These are phyloP conservation scores for Passalora sequoiae DNA, from an alignment of 2,329 filamentous ascomycete genomes.

Conservation along the genomic window DNA sequence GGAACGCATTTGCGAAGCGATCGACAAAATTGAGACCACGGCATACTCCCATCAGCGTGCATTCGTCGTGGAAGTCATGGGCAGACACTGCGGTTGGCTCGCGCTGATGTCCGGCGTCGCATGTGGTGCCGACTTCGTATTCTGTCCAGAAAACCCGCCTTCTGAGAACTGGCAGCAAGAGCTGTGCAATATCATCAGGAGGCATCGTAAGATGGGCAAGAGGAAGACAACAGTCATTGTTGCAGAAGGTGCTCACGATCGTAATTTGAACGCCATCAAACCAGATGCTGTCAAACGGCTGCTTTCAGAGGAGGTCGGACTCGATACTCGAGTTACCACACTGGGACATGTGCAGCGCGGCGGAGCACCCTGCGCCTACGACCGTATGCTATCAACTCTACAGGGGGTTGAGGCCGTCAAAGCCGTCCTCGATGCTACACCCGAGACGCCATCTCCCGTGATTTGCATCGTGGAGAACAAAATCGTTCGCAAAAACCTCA, in stretches of 20 bases:
- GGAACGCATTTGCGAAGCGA: slow-evolving; percentile 86
- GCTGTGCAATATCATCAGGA: slow-evolving; percentile 70
- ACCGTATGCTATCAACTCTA: slow-evolving; percentile 85
- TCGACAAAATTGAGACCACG: slow-evolving; percentile 95
- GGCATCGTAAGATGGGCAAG: slow-evolving; percentile 87
- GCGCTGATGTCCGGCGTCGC: slow-evolving; percentile 94
- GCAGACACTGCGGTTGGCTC: slow-evolving; percentile 94
- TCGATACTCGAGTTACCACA: slow-evolving; percentile 92
- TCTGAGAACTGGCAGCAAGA: slow-evolving; percentile 81
- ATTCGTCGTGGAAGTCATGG: slow-evolving; percentile 98
- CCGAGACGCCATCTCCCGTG: slow-evolving; percentile 84
- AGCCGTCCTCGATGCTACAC: slow-evolving; percentile 81
- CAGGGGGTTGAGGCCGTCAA: slow-evolving; percentile 93
- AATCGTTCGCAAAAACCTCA: slow-evolving; percentile 81
- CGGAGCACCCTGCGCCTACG: slow-evolving; percentile 86
- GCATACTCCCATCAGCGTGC: slow-evolving; percentile 90
- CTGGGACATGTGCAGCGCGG: slow-evolving; percentile 96
- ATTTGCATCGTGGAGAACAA: slow-evolving; percentile 98
- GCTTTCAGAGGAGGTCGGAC: slow-evolving; percentile 70
- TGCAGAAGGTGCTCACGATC: slow-evolving; percentile 87
- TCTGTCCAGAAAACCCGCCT: slow-evolving; percentile 91
- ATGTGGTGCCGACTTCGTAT: slow-evolving; percentile 92
- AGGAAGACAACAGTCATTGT: slow-evolving; percentile 97
- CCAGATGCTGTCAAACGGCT: slow-evolving; percentile 79
- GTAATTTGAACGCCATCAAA: slow-evolving; percentile 75